These are phyloP conservation scores for Deinandra increscens DNA, from an alignment of 129 eudicot species.

Conservation along the genomic window DNA sequence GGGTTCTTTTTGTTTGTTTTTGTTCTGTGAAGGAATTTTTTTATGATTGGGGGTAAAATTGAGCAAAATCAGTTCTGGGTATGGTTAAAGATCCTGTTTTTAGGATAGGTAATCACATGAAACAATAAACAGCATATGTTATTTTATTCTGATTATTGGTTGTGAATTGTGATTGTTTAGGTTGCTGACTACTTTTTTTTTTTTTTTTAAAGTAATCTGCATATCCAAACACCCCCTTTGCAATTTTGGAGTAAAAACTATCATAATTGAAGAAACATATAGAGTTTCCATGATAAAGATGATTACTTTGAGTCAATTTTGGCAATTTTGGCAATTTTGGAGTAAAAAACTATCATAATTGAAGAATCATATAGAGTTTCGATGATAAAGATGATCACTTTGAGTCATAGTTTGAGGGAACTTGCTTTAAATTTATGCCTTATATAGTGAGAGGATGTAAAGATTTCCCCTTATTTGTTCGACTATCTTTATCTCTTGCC, in stretches of 20 bases:
- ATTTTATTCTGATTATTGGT: conserved; percentile 3
- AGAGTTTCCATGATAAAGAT: too few relatives aligned
- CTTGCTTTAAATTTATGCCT: background rate
- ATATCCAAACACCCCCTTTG: too few relatives aligned
- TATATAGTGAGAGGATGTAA: background rate
- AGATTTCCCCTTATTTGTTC: background rate
- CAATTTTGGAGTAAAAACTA: too few relatives aligned
- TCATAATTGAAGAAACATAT: too few relatives aligned
- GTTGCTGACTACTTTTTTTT: conserved; percentile 4
- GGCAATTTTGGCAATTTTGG: too few relatives aligned
- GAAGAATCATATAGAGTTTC: background rate
- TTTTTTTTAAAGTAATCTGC: background rate
- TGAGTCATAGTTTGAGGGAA: conserved; percentile 1
- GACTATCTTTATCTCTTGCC: too few relatives aligned
- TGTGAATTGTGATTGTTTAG: too few relatives aligned
- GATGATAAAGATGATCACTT: background rate
- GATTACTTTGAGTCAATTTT: too few relatives aligned
- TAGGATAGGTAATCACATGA: conserved; percentile 20
- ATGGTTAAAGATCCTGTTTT: background rate
- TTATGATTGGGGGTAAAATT: conserved; percentile 16
- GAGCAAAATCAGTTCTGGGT: background rate
- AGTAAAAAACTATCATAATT: background rate
- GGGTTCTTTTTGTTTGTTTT: background rate
- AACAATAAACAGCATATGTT: background rate
- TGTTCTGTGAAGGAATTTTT: background rate